Conservation (phyloP, 2,329 filamentous ascomycete genomes). For the Paecilomyces fulvus region DNA sequence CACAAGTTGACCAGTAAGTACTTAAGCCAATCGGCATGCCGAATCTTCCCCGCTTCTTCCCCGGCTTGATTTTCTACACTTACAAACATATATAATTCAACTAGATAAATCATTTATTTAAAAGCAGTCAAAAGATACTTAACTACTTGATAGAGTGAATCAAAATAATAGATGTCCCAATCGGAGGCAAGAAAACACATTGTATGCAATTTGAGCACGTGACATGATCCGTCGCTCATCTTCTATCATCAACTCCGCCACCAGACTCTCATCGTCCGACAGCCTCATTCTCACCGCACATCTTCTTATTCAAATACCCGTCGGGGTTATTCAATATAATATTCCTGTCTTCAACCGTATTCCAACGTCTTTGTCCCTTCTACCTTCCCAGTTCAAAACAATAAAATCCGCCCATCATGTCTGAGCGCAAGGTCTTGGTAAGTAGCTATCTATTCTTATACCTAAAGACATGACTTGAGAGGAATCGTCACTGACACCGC, state of each 20-base stretch:
- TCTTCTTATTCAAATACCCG: neutral
- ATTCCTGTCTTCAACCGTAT: neutral
- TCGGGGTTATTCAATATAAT: neutral
- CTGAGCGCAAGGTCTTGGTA: conserved; percentile 69
- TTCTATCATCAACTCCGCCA: neutral
- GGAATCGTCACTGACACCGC: no score
- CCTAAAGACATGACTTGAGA: neutral
- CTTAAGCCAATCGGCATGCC: neutral
- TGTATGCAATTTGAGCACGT: neutral
- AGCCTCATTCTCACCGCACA: neutral
- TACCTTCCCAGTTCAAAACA: neutral
- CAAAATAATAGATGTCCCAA: neutral
- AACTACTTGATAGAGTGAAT: neutral
- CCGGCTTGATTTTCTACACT: neutral
- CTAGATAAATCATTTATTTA: no score
- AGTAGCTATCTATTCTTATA: neutral
- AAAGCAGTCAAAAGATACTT: neutral
- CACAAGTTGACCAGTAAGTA: neutral
- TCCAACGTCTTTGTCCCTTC: neutral
- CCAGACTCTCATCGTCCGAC: neutral
- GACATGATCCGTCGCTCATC: neutral
- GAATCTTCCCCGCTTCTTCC: neutral
- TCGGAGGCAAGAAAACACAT: neutral
- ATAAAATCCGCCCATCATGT: conserved; percentile 49
- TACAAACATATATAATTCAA: no score